Evolutionary conservation across 306 rosid genomes (phyloP).

Genomic region (Mimosa bimucronata): DNA sequence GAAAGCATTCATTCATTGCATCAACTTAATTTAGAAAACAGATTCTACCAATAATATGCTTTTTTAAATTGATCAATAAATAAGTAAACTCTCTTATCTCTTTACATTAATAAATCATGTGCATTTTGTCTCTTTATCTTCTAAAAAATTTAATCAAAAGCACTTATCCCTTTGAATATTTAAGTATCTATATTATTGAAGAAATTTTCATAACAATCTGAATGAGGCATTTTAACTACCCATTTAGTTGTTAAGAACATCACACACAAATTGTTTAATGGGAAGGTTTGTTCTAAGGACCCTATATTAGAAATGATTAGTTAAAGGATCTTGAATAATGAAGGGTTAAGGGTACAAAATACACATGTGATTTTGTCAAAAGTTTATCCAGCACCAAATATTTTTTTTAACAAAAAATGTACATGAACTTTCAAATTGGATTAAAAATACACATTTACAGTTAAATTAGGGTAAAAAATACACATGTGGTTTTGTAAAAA

Average conservation of each 20-base stretch:
- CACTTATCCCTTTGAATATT: not conserved
- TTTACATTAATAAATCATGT: not conserved
- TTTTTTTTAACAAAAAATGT: no score
- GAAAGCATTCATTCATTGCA: not conserved
- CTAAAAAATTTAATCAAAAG: not conserved
- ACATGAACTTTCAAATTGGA: no score
- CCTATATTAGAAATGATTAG: not conserved
- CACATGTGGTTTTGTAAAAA: no score
- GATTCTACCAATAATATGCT: not conserved
- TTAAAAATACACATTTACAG: no score
- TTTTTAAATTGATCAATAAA: not conserved
- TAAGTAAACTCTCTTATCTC: not conserved
- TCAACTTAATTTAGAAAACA: not conserved
- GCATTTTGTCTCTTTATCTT: not conserved
- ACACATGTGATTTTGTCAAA: no score
- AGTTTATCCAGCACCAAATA: no score
- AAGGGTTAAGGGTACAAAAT: no score
- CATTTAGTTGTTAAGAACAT: not conserved
- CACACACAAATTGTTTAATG: not conserved
- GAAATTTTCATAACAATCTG: not conserved
- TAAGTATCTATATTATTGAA: not conserved
- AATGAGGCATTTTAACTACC: not conserved
- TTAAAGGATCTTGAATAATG: not conserved
- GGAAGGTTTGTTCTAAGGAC: not conserved
- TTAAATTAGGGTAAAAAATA: no score